Base-by-base conservation (phyloP, 768 basidiomycete genomes). In the Tylopilus rubrobrunneus region DNA sequence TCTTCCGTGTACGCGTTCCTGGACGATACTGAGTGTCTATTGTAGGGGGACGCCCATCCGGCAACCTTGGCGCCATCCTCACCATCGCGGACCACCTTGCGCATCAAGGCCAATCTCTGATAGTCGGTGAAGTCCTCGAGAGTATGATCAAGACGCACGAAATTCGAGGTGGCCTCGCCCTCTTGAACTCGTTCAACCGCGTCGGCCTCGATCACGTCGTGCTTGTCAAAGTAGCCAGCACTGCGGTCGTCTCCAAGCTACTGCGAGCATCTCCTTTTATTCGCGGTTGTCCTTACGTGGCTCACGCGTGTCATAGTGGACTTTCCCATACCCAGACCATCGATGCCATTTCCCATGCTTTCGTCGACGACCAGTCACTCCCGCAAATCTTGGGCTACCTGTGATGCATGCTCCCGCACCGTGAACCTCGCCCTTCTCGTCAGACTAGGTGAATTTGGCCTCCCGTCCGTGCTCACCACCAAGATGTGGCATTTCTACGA, bases 401-500 rank as follows among this genome's bases (percentile, higher is more conserved):
- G 93, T 51, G 94, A 96, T 94, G 92, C 73, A 96, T 94, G 92
- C 73, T 86, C 91, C 36, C 86, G 93, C 51, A 94, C 93, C 3
- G 93, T 96, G 53, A 92, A 94, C 69, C 82, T 96, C 46, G 92
- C 92, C 7, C 78, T 88, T 54, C 84, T 94, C 62, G 92, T 95
- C 63, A 86, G 95, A 78, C 85, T 82, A 62, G 93, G 94, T 45
- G 90, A 96, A 71, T 91, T 91, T 67, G 93, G 93, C 51, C 81
- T 95, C 54, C 92, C 93, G 2, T 90, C 89, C 23, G 92, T 94
- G 25, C 79, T 96, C 55, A 91, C 86, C 15, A 87, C 92, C 21
- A 94, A 93, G 76, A 93, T 87, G 0, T 96, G 93, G 93, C 94
- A 94, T 56, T 96, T 96, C 80, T 95, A 96, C 65, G 93, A 96